Percentiles rank a stretch among this genome's conserved stretches.
phyloP scores from a whole-genome alignment of 805 yeast species.

The Lipomyces chichibuensis region DNA sequence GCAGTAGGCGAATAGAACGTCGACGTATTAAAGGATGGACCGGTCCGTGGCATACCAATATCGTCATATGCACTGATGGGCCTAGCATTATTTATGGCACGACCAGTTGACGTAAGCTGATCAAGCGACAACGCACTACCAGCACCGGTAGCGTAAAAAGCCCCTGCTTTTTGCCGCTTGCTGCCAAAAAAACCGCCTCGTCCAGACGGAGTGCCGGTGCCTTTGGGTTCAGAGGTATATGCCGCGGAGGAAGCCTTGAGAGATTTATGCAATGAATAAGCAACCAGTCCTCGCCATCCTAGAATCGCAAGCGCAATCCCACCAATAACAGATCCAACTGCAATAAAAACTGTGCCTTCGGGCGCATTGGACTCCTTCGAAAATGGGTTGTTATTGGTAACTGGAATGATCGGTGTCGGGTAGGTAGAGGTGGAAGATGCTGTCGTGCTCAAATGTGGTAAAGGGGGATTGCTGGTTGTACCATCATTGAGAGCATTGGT shows the following conservation, averaged over 20 bases:
- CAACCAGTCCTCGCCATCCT: conserved; percentile 56
- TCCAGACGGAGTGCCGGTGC: conserved; percentile 3
- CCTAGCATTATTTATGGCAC: conserved; percentile 24
- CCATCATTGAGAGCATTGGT: conserved; percentile 21
- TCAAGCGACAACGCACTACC: conserved; percentile 27
- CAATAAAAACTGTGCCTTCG: conserved; percentile 80
- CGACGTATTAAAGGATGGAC: conserved; percentile 40
- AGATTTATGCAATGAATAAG: conserved; percentile 54
- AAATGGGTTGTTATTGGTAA: conserved; percentile 65
- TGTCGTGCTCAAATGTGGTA: conserved; percentile 13
- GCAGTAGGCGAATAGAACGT: conserved; percentile 78
- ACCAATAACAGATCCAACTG: conserved; percentile 71
- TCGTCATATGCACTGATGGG: conserved; percentile 30
- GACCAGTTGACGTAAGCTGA: conserved; percentile 29
- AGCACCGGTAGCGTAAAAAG: conserved; percentile 35
- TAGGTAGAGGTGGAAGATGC: conserved; percentile 17
- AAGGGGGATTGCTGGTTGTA: background rate
- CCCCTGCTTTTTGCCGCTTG: conserved; percentile 15
- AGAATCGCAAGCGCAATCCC: conserved; percentile 57
- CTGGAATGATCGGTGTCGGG: conserved; percentile 61
- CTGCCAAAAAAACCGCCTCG: background rate
- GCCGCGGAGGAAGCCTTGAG: conserved; percentile 51
- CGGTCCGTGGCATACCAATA: conserved; percentile 32
- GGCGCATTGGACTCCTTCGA: conserved; percentile 57
- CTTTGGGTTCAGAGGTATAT: conserved; percentile 33